Percentiles rank a stretch among this genome's conserved stretches.
phyloP scores from a whole-genome alignment of 2,329 filamentous ascomycete genomes.

The Aspergillus sp. region DNA sequence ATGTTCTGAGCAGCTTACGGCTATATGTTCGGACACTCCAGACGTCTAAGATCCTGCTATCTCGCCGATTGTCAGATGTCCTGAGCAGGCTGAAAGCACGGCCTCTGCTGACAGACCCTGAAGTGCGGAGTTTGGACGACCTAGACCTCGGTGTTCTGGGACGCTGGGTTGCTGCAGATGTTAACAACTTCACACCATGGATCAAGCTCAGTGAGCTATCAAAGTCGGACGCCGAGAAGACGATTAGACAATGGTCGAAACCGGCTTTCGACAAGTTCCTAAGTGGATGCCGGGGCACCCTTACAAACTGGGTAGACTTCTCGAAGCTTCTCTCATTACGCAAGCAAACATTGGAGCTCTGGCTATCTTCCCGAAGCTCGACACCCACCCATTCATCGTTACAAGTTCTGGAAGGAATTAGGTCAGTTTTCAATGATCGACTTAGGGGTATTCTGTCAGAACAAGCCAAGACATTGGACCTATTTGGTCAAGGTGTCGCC shows the following conservation, averaged over 20 bases:
- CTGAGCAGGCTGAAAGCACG: conserved; percentile 68
- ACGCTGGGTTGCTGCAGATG: conserved; percentile 78
- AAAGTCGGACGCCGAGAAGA: conserved; percentile 60
- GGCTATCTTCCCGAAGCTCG: conserved; percentile 70
- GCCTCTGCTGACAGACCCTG: conserved; percentile 70
- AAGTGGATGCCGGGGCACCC: conserved; percentile 60
- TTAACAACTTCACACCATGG: conserved; percentile 82
- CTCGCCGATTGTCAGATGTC: conserved; percentile 69
- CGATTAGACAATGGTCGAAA: conserved; percentile 65
- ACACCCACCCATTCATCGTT: conserved; percentile 54
- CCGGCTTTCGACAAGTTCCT: conserved; percentile 62
- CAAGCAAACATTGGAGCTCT: conserved; percentile 69
- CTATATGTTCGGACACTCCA: conserved; percentile 77
- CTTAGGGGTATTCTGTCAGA: conserved; percentile 64
- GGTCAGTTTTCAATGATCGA: conserved; percentile 68
- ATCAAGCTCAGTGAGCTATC: conserved; percentile 77
- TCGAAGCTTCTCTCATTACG: conserved; percentile 69
- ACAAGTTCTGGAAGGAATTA: conserved; percentile 68
- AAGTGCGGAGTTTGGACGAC: conserved; percentile 66
- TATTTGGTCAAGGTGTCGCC: conserved; percentile 66
- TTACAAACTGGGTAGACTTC: conserved; percentile 65
- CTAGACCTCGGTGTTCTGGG: conserved; percentile 76
- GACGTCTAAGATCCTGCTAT: conserved; percentile 75
- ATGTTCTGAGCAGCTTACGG: conserved; percentile 65
- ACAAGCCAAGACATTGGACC: conserved; percentile 65